phyloP scores from a whole-genome alignment of 352 stramenopile species.

The Vaucheria bursata region DNA sequence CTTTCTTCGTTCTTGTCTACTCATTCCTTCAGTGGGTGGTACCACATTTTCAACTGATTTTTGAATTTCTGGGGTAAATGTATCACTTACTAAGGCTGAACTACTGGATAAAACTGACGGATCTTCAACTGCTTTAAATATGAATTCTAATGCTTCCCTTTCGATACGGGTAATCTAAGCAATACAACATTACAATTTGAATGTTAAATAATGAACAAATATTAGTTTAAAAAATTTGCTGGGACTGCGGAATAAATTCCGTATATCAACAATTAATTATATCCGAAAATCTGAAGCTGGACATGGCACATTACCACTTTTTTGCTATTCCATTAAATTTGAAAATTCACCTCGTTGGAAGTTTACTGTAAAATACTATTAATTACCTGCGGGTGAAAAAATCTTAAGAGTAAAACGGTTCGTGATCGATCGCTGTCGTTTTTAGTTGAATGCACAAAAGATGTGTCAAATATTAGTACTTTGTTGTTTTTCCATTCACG shows the following conservation, averaged over 20 bases:
- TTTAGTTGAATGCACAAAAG: slow-evolving; percentile 38
- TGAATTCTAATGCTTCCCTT: slow-evolving; percentile 14
- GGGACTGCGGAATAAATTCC: not conserved
- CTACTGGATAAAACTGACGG: too few species aligned
- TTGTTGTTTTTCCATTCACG: slow-evolving; percentile 37
- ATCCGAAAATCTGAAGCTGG: not conserved
- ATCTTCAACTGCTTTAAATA: not conserved
- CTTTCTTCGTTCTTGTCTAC: not conserved
- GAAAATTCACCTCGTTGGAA: not conserved
- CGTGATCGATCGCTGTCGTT: slow-evolving; percentile 30
- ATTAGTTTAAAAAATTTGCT: not conserved
- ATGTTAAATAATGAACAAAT: not conserved
- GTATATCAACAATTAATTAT: not conserved
- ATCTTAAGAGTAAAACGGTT: slow-evolving; percentile 43
- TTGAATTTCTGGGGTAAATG: too few species aligned
- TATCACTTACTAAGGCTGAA: not conserved
- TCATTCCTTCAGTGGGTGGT: not conserved
- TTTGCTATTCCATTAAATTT: not conserved
- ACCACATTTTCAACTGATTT: not conserved
- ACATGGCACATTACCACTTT: not conserved
- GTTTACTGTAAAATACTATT: not conserved
- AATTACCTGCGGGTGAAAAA: slow-evolving; percentile 43
- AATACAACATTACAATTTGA: not conserved
- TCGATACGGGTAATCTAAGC: slow-evolving; percentile 16
- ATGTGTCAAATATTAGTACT: slow-evolving; percentile 34